Conservation (phyloP, 345 rosid species). For the Schrenkiella parvula region DNA sequence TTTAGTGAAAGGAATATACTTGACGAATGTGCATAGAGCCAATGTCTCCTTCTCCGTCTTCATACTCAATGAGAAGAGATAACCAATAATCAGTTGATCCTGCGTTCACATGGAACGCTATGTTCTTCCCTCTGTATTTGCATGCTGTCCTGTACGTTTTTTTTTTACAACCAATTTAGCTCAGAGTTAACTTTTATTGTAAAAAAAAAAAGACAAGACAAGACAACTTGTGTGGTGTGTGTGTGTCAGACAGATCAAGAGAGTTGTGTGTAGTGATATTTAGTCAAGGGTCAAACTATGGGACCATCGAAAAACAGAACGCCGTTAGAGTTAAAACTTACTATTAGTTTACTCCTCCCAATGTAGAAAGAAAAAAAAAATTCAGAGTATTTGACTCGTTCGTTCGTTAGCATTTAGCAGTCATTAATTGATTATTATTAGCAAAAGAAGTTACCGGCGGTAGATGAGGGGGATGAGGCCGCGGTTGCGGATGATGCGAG, state of each 20-base stretch:
- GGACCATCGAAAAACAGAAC: slow-evolving; percentile 11
- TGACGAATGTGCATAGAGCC: slow-evolving; percentile 90
- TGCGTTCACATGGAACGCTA: slow-evolving; percentile 87
- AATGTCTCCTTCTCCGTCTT: slow-evolving; percentile 96
- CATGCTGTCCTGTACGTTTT: slow-evolving; percentile 73
- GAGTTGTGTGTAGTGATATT: neutral
- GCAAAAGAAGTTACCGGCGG: slow-evolving; percentile 41
- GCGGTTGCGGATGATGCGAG: slow-evolving; percentile 58
- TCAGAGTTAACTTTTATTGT: neutral
- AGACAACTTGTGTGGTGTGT: neutral
- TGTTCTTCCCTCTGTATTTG: slow-evolving; percentile 71
- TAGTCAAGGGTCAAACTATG: slow-evolving; percentile 27
- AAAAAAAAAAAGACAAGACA: neutral
- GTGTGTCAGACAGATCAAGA: too few relatives aligned
- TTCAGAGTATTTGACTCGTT: neutral
- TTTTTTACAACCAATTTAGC: neutral
- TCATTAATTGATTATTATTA: too few relatives aligned
- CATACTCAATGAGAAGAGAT: slow-evolving; percentile 88
- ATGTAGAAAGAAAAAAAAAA: neutral
- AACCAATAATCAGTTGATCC: slow-evolving; percentile 86
- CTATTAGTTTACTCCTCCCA: slow-evolving; percentile 17
- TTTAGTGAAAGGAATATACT: slow-evolving; percentile 32
- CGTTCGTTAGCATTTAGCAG: slow-evolving; percentile 15
- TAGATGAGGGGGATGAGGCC: slow-evolving; percentile 64
- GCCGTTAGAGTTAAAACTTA: slow-evolving; percentile 14